These are phyloP conservation scores for Millerozyma miso DNA, from an alignment of 805 yeast genomes.

Conservation along the genomic window DNA sequence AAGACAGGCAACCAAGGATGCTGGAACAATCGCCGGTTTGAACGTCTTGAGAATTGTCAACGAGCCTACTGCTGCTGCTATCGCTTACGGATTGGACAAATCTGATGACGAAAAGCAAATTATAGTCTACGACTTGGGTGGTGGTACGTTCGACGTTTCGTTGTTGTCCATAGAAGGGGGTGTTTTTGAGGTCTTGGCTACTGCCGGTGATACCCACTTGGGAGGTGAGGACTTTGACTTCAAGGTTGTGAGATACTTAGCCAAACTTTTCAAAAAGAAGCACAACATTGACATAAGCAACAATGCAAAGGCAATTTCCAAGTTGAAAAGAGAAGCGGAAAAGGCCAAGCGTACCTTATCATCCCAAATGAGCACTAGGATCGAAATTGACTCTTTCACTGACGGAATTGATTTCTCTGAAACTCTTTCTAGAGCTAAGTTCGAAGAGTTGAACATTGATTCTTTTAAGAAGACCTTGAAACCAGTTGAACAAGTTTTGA, in stretches of 20 bases:
- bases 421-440: slow-evolving; percentile 44
- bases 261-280: slow-evolving; percentile 43
- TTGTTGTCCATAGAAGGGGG: slow-evolving; percentile 52
- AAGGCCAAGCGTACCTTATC: slow-evolving; percentile 48
- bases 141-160: slow-evolving; percentile 74
- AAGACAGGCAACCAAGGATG: slow-evolving; percentile 97
- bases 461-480: slow-evolving; percentile 43
- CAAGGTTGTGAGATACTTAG: slow-evolving; percentile 40
- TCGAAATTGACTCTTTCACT: slow-evolving; percentile 45
- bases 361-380: slow-evolving; percentile 38
- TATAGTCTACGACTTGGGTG: slow-evolving; percentile 47
- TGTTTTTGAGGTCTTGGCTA: slow-evolving; percentile 45
- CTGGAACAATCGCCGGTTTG: slow-evolving; percentile 88
- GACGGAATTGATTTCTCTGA: slow-evolving; percentile 47
- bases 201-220: slow-evolving; percentile 49
- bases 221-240: slow-evolving; percentile 50
- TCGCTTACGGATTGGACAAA: slow-evolving; percentile 47
- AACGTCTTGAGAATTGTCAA: slow-evolving; percentile 87
- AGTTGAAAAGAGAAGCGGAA: slow-evolving; percentile 47
- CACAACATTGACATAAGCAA: slow-evolving; percentile 38
- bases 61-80: slow-evolving; percentile 81
- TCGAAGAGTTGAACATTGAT: slow-evolving; percentile 45
- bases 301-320: slow-evolving; percentile 41
- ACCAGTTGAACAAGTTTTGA: slow-evolving; percentile 45
- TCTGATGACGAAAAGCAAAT: slow-evolving; percentile 53